Conservation (phyloP, 495 filamentous ascomycete species). For the Hypoxylon subgilvum region DNA sequence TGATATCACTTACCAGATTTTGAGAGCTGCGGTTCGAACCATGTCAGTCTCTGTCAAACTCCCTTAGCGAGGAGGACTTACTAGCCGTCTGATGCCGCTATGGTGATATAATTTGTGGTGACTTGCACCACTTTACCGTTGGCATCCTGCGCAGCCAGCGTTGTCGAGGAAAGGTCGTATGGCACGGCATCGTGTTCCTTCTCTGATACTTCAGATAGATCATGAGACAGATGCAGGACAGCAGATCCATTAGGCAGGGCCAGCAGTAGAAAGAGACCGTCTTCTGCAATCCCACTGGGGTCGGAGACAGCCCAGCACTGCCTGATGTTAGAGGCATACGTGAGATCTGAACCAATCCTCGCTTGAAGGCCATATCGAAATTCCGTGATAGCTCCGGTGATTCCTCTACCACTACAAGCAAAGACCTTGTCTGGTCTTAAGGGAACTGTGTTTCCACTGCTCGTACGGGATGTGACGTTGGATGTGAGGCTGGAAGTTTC, state of each 20-base stretch:
- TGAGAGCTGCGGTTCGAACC: conserved; percentile 31
- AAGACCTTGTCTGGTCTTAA: conserved; percentile 59
- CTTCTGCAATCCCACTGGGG: conserved; percentile 12
- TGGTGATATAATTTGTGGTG: conserved; percentile 56
- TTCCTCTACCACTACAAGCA: conserved; percentile 63
- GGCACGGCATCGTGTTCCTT: conserved; percentile 47
- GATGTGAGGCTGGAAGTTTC: conserved; percentile 5
- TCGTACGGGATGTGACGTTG: conserved; percentile 9
- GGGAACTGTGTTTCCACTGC: conserved; percentile 7
- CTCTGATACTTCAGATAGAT: conserved; percentile 45
- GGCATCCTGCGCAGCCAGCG: conserved; percentile 56
- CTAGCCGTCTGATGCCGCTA: conserved; percentile 39
- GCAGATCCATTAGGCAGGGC: conserved; percentile 54
- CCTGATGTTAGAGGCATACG: conserved; percentile 49
- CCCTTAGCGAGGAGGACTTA: conserved; percentile 33
- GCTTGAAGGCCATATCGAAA: conserved; percentile 75
- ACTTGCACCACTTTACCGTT: conserved; percentile 58
- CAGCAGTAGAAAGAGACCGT: conserved; percentile 53
- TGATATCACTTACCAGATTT: conserved; percentile 31
- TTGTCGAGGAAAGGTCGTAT: conserved; percentile 60
- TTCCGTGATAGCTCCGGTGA: conserved; percentile 69
- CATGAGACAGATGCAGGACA: conserved; percentile 46
- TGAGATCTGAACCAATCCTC: conserved; percentile 62
- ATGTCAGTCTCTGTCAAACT: conserved; percentile 7
- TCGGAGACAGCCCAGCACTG: conserved; percentile 53